A percentile compares a stretch with the other conserved stretches of the same genome.
Evolutionary conservation across 106 monocot species (phyloP).

Genomic region (Alisma plantagoaquatica): DNA sequence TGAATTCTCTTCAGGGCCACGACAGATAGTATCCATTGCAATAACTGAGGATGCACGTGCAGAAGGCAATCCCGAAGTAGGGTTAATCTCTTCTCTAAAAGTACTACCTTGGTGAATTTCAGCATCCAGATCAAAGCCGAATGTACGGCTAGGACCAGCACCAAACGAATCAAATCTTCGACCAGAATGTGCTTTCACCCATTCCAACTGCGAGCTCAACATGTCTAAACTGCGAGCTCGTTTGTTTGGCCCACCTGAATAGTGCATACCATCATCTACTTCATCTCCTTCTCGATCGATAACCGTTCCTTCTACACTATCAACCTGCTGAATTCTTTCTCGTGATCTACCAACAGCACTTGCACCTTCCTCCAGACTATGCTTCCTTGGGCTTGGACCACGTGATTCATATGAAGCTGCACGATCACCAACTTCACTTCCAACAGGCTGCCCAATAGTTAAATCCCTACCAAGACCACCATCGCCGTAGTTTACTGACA

Average conservation of each 20-base stretch:
- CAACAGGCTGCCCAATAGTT: conserved; percentile 90
- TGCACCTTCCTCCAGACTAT: conserved; percentile 75
- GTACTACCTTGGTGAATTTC: conserved; percentile 29
- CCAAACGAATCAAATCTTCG: conserved; percentile 43
- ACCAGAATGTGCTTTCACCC: no score
- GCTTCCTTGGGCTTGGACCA: conserved; percentile 77
- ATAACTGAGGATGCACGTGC: conserved; percentile 74
- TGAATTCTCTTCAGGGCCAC: conserved; percentile 30
- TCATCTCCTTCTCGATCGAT: conserved; percentile 72
- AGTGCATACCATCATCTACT: conserved; percentile 57
- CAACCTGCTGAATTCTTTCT: conserved; percentile 49
- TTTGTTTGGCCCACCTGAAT: conserved; percentile 47
- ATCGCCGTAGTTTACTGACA: conserved; percentile 31
- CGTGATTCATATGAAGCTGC: no score
- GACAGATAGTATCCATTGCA: conserved; percentile 72
- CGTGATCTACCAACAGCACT: conserved; percentile 80
- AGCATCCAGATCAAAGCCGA: conserved; percentile 39
- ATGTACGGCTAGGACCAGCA: conserved; percentile 52
- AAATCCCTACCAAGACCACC: no score
- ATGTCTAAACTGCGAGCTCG: conserved; percentile 45
- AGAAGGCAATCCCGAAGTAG: conserved; percentile 36
- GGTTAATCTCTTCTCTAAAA: conserved; percentile 39
- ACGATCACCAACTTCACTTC: conserved; percentile 92
- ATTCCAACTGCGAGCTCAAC: conserved; percentile 33
- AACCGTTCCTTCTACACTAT: conserved; percentile 85